phyloP scores from a whole-genome alignment of 176 grass and related monocot genomes.

The Olyra latifolia region DNA sequence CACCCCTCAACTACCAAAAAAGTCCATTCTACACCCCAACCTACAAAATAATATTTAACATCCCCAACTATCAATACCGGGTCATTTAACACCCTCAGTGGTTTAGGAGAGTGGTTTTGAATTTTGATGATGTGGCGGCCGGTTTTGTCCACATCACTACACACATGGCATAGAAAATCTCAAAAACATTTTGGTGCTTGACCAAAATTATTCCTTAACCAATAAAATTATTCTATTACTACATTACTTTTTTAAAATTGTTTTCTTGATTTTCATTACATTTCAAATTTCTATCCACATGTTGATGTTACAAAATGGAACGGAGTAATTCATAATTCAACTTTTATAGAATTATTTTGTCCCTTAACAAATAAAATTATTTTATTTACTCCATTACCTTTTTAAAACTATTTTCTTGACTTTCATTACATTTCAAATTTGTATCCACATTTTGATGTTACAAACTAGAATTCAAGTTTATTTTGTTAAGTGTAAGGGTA shows the following conservation, averaged over 20 bases:
- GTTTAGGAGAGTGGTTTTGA: too few relatives aligned
- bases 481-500: too few relatives aligned
- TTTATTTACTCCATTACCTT: neutral
- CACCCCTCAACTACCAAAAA: too few relatives aligned
- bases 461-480: neutral
- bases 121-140: too few relatives aligned
- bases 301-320: neutral
- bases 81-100: too few relatives aligned
- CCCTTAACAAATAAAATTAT: neutral
- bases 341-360: neutral
- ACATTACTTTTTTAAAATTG: neutral
- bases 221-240: neutral
- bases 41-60: too few relatives aligned
- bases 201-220: neutral
- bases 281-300: neutral
- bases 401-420: neutral
- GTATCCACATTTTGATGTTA: neutral
- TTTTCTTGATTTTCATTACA: neutral
- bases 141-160: too few relatives aligned
- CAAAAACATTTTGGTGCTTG: too few relatives aligned
- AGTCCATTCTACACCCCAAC: too few relatives aligned
- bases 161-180: constrained; percentile 8
- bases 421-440: neutral
- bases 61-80: too few relatives aligned
- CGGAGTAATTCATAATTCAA: neutral